These are phyloP conservation scores for Erodium trifolium DNA, from an alignment of 441 rosid genomes.

Conservation along the genomic window DNA sequence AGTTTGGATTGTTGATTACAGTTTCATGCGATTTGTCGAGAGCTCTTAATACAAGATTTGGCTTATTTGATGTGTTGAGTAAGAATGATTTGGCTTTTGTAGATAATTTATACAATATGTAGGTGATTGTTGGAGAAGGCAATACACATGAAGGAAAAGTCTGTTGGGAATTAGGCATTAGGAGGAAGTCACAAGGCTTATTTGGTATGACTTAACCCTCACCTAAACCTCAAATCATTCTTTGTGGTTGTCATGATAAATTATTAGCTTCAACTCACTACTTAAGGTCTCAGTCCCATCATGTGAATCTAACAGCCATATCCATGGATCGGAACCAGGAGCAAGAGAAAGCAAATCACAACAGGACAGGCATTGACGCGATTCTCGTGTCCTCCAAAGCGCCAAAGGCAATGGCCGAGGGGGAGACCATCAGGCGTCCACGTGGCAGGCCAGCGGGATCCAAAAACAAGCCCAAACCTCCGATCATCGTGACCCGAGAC, in stretches of 20 bases:
- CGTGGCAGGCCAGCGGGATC: slow-evolving; percentile 71
- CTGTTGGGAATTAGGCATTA: slow-evolving; percentile 61
- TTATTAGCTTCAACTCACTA: slow-evolving; percentile 37
- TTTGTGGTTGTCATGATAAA: slow-evolving; percentile 45
- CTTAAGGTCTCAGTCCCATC: slow-evolving; percentile 32
- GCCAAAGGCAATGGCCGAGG: slow-evolving; percentile 44
- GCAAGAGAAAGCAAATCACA: slow-evolving; percentile 31
- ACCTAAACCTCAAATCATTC: slow-evolving; percentile 71
- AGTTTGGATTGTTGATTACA: not conserved
- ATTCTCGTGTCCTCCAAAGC: slow-evolving; percentile 34
- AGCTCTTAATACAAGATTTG: not conserved
- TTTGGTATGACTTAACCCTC: slow-evolving; percentile 49
- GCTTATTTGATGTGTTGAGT: not conserved
- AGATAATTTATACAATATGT: slow-evolving; percentile 21
- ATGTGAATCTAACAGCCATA: not conserved
- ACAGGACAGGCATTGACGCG: slow-evolving; percentile 28
- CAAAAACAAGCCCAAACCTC: slow-evolving; percentile 72
- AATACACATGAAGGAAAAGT: slow-evolving; percentile 43
- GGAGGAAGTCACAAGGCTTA: slow-evolving; percentile 24
- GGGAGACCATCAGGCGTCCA: slow-evolving; percentile 50
- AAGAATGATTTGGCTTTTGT: not conserved
- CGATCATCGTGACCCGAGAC: slow-evolving; percentile 55
- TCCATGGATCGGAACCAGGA: slow-evolving; percentile 44
- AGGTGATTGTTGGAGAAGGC: slow-evolving; percentile 36
- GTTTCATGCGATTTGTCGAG: not conserved